phyloP scores from a whole-genome alignment of 2,329 filamentous ascomycete genomes.

The Talaromyces rugulosus region DNA sequence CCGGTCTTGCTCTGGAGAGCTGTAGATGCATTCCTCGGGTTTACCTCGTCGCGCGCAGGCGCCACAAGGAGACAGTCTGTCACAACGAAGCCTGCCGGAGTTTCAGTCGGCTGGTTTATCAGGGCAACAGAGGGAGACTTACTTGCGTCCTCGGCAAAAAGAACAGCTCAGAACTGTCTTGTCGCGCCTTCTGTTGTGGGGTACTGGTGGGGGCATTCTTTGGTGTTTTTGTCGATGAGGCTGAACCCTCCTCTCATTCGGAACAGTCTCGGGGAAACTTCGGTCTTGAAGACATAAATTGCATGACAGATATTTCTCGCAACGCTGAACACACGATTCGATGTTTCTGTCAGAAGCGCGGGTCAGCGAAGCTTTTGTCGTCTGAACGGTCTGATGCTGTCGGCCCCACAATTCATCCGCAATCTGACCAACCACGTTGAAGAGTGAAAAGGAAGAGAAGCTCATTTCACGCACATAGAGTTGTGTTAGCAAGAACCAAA shows the following conservation, averaged over 20 bases:
- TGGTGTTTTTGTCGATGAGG: neutral
- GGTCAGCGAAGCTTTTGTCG: neutral
- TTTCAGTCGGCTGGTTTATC: neutral
- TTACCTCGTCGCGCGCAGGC: slow-evolving; percentile 6
- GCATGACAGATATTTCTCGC: neutral
- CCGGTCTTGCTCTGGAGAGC: slow-evolving; percentile 5
- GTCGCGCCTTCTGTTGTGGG: slow-evolving; percentile 2
- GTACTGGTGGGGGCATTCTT: neutral
- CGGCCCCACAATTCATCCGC: neutral
- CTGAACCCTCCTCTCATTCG: neutral
- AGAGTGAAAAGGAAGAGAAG: neutral
- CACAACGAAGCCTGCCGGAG: slow-evolving; percentile 3
- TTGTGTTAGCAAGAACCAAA: neutral
- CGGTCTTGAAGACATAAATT: neutral
- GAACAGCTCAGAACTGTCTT: slow-evolving; percentile 1
- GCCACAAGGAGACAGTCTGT: slow-evolving; percentile 8
- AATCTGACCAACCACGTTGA: neutral
- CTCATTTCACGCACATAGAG: neutral
- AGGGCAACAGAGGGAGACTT: neutral
- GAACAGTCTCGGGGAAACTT: neutral
- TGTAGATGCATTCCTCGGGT: slow-evolving; percentile 5
- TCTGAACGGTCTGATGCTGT: neutral
- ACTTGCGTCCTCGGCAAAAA: slow-evolving; percentile 6
- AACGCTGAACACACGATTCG: neutral
- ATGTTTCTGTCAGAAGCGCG: neutral